Evolutionary conservation across 1,284 basidiomycete species (phyloP), one percentile per base, ranked within the genome.

Genomic region (Ganoderma leucocontextum): DNA sequence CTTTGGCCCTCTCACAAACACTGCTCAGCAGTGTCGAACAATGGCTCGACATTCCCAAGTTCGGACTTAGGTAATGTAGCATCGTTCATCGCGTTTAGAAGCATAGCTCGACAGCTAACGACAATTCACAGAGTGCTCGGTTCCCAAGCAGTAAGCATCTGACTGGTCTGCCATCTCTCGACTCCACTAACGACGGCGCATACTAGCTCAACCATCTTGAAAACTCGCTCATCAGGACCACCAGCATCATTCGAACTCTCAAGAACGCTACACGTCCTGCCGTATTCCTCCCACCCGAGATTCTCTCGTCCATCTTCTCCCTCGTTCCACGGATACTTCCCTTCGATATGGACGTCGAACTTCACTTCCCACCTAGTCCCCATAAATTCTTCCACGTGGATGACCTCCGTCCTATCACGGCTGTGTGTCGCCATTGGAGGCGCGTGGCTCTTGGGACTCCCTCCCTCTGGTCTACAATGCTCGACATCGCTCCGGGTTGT

Each of bases 391-490:
- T 60, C 22, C n/a, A 42, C 5, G 25, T 44, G 6, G 19, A 60
- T 22, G 59, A 60, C 38, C 36, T 60, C n/a, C 7, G 19, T 38
- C 59, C 59, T 41, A 29, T 60, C 39, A 60, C 59, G 1, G 19
- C 19, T 7, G 39, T 42, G 4, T 60, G 59, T 29, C 59, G 59
- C n/a, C 25, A 41, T 25, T 60, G 59, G 59, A 60, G 39, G 39
- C 22, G 39, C n/a, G 39, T 60, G 6, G 38, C 59, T 13, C 7
- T 60, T 25, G 25, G 13, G n/a, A 60, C 59, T 6, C 39, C 59
- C 15, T 60, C 39, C n/a, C 39, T 60, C 36, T 60, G 59, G 59
- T 60, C 38, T n/a, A 41, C 59, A 29, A 19, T 60, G 12, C 39
- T 60, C 12, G 22, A 60, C 17, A 22, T 15, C 19, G n/a, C 22